phyloP scores from a whole-genome alignment of 768 basidiomycete species.

The Naganishia antarctica region DNA sequence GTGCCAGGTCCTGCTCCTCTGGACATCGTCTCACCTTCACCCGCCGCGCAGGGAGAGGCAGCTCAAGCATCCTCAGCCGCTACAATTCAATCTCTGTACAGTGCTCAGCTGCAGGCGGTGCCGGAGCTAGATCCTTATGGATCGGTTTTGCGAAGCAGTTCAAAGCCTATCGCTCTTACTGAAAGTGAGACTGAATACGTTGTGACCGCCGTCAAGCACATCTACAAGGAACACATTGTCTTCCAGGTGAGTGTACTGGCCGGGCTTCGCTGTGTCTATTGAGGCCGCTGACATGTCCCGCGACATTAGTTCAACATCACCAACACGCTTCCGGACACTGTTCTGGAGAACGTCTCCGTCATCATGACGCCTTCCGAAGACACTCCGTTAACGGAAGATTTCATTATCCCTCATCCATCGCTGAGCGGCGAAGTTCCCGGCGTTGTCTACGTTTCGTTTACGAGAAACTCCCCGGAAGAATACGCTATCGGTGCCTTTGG shows the following conservation, averaged over 20 bases:
- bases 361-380: conserved; percentile 81
- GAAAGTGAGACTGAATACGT: conserved; percentile 98
- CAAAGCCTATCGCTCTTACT: conserved; percentile 74
- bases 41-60: conserved; percentile 57
- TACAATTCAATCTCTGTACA: conserved; percentile 82
- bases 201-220: conserved; percentile 91
- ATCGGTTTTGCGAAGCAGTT: conserved; percentile 75
- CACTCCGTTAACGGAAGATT: conserved; percentile 77
- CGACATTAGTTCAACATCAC: conserved; percentile 89
- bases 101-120: conserved; percentile 75
- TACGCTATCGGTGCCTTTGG: conserved; percentile 80
- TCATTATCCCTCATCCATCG: conserved; percentile 77
- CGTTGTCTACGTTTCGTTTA: conserved; percentile 88
- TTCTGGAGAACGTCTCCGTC: conserved; percentile 88
- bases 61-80: conserved; percentile 68
- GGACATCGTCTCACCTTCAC: conserved; percentile 71
- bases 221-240: conserved; percentile 89
- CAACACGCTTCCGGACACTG: conserved; percentile 91
- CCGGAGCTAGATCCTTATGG: conserved; percentile 83
- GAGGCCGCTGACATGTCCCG: not conserved
- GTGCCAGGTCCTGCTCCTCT: conserved; percentile 64
- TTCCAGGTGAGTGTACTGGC: conserved; percentile 68
- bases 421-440: conserved; percentile 72
- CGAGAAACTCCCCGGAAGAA: conserved; percentile 68
- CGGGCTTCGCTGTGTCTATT: not conserved